phyloP scores from a whole-genome alignment of 2,329 filamentous ascomycete species.

The Gaeumannomyces tritici region DNA sequence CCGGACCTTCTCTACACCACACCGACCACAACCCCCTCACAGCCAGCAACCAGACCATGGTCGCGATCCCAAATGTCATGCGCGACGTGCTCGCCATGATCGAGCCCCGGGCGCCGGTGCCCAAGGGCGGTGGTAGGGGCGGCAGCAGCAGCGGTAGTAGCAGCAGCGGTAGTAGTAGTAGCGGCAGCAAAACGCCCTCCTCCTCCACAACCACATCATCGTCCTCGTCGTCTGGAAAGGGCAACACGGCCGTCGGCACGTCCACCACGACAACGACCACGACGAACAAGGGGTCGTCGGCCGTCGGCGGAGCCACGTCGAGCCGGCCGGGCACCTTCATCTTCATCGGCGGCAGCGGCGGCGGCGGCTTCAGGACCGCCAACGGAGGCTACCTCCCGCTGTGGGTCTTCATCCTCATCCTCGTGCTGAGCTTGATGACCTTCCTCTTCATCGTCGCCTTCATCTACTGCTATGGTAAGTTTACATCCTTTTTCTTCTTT shows the following conservation, averaged over 20 bases:
- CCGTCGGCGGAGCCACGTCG: neutral
- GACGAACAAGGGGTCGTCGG: neutral
- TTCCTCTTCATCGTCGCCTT: neutral
- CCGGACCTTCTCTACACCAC: too few species aligned
- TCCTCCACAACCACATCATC: neutral
- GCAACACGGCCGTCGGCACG: neutral
- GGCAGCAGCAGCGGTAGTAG: neutral
- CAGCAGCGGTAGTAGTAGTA: neutral
- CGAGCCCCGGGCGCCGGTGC: neutral
- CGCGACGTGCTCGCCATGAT: neutral
- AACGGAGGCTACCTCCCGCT: neutral
- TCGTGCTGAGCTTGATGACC: neutral
- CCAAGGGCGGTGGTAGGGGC: conserved; percentile 1
- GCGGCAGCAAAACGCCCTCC: neutral
- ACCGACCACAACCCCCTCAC: too few species aligned
- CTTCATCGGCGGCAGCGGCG: neutral
- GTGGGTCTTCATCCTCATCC: conserved; percentile 1
- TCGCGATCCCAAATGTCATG: neutral
- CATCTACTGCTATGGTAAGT: neutral
- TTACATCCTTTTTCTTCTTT: neutral
- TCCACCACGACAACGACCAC: neutral
- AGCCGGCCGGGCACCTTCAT: neutral
- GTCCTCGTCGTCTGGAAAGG: neutral
- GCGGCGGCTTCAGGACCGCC: neutral
- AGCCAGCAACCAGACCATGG: neutral